Evolutionary conservation across 75 land plant species (phyloP).

Genomic region (Azolla pinnata): DNA sequence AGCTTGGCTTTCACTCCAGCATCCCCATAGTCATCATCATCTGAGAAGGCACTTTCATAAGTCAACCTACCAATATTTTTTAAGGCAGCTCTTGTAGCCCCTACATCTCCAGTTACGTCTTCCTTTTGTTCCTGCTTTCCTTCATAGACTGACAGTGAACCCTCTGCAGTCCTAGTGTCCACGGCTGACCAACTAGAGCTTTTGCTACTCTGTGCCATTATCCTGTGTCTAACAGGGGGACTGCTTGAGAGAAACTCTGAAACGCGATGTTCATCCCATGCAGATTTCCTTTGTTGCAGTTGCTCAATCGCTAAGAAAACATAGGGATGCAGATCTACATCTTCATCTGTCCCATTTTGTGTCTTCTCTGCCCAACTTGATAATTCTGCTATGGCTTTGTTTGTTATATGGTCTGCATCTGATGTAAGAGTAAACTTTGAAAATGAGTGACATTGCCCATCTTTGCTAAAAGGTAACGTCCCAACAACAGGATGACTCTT

Average conservation of each 20-base stretch:
- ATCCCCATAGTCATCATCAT: constrained; percentile 22
- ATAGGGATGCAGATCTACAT: constrained; percentile 75
- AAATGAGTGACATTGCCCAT: constrained; percentile 36
- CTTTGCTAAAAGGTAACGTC: constrained; percentile 13
- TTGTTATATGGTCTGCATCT: constrained; percentile 61
- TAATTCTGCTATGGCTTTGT: constrained; percentile 59
- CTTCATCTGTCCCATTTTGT: constrained; percentile 64
- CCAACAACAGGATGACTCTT: constrained; percentile 27
- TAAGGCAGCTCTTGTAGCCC: constrained; percentile 19
- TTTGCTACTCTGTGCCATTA: constrained; percentile 20
- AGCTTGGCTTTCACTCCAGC: too few species aligned
- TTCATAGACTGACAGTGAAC: background rate
- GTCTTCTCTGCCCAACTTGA: constrained; percentile 57
- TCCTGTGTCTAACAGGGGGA: constrained; percentile 31
- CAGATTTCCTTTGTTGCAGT: constrained; percentile 57
- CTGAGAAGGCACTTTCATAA: constrained; percentile 28
- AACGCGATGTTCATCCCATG: constrained; percentile 55
- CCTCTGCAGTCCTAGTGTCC: background rate
- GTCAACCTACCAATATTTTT: constrained; percentile 21
- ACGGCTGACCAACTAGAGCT: background rate
- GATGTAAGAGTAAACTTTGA: constrained; percentile 80
- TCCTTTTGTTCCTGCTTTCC: background rate
- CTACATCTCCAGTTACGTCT: background rate
- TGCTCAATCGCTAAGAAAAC: constrained; percentile 77
- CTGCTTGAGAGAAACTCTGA: constrained; percentile 24